A percentile compares a stretch with the other conserved stretches of the same genome.
phyloP scores from a whole-genome alignment of 495 filamentous ascomycete species.

The Geoglossum glabrum region DNA sequence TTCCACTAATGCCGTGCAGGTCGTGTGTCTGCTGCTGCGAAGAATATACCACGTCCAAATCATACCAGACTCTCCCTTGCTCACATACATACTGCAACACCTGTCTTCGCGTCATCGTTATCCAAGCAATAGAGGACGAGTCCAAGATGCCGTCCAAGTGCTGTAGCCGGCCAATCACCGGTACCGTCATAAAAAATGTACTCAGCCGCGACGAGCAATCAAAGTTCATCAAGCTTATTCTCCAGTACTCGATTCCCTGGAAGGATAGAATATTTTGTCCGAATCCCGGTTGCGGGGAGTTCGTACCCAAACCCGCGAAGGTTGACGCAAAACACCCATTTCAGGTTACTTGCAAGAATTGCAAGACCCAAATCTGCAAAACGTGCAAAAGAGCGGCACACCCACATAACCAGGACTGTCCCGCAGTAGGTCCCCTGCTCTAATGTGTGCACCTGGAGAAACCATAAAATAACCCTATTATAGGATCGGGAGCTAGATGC shows the following conservation, averaged over 20 bases:
- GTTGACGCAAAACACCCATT: slow-evolving; percentile 30
- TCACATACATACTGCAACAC: slow-evolving; percentile 30
- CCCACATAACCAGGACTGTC: not conserved
- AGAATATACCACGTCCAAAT: slow-evolving; percentile 20
- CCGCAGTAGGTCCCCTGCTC: not conserved
- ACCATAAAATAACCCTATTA: not conserved
- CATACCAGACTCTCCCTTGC: slow-evolving; percentile 24
- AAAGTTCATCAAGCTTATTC: slow-evolving; percentile 29
- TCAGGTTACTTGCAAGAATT: slow-evolving; percentile 20
- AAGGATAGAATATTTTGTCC: slow-evolving; percentile 31
- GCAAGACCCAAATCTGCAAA: not conserved
- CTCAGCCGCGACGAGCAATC: slow-evolving; percentile 29
- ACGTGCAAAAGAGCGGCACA: not conserved
- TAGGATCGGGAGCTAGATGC: slow-evolving; percentile 27
- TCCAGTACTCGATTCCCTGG: slow-evolving; percentile 33
- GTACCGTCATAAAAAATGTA: slow-evolving; percentile 26
- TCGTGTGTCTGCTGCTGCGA: slow-evolving; percentile 33
- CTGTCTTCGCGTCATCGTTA: slow-evolving; percentile 29
- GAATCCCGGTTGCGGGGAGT: slow-evolving; percentile 27
- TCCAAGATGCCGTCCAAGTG: slow-evolving; percentile 36
- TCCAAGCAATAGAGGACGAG: slow-evolving; percentile 29
- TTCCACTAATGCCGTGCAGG: slow-evolving; percentile 13
- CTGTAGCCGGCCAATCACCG: slow-evolving; percentile 34
- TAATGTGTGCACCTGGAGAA: no score
- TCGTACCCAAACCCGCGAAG: slow-evolving; percentile 25